A percentile compares a stretch with the other conserved stretches of the same genome.
These are phyloP conservation scores for Collybia sordida DNA, from an alignment of 768 basidiomycete genomes.

Conservation along the genomic window DNA sequence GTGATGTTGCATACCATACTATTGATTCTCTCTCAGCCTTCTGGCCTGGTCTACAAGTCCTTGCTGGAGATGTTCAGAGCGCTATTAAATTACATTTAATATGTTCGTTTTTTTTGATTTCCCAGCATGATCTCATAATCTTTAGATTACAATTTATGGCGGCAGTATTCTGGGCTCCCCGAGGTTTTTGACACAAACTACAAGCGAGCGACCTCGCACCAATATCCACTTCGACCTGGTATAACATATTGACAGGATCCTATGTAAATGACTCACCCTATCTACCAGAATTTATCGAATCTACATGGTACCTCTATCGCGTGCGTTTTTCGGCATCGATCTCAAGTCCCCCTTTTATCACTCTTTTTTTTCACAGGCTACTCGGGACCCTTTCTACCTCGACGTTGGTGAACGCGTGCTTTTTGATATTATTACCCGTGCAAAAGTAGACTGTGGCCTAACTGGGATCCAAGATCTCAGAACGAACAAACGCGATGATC, in stretches of 20 bases:
- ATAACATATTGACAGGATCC: constrained; percentile 2
- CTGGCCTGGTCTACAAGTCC: constrained; percentile 94
- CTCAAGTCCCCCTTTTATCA: neutral
- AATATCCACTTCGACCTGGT: constrained; percentile 82
- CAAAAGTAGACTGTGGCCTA: constrained; percentile 86
- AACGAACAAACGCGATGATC: constrained; percentile 77
- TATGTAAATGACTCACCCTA: neutral
- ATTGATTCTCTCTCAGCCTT: constrained; percentile 97
- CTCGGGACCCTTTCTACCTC: constrained; percentile 89
- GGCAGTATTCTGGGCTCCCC: constrained; percentile 81
- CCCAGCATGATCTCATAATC: neutral
- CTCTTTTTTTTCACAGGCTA: constrained; percentile 58
- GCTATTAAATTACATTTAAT: constrained; percentile 91
- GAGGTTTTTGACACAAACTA: constrained; percentile 88
- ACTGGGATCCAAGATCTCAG: constrained; percentile 79
- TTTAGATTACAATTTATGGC: constrained; percentile 92
- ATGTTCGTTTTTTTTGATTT: constrained; percentile 47
- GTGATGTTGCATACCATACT: constrained; percentile 72
- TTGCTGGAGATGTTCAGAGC: constrained; percentile 82
- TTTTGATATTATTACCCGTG: constrained; percentile 67
- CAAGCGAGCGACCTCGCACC: constrained; percentile 67
- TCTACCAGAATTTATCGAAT: constrained; percentile 83
- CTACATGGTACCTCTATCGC: constrained; percentile 93
- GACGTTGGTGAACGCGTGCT: constrained; percentile 87
- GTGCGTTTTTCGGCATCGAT: constrained; percentile 38